Evolutionary conservation across 805 yeast genomes (phyloP), one percentile per base, ranked within the genome.

Genomic region (Starmerella bombi): DNA sequence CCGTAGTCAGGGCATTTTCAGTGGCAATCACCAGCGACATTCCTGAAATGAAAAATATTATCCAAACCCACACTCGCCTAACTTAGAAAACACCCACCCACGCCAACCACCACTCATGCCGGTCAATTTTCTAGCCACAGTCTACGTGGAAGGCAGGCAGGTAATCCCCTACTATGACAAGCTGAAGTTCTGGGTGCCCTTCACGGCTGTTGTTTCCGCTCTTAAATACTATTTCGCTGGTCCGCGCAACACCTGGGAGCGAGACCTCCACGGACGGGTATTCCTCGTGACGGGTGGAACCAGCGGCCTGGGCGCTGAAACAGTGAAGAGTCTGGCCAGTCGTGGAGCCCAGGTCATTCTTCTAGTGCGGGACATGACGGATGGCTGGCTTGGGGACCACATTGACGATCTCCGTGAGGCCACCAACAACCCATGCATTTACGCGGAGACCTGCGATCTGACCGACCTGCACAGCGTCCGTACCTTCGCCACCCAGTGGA

Each of bases 401-500:
- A 67, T 88, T 29, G 75, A 80, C 19, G 93, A 82, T 53, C 59
- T 91, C 43, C 68, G 97, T 45, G 77, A 74, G 9, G 61, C 58
- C 17, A 77, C 86, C 16, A 68, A 67, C 34, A 91, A 86, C 60
- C 70, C 70, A 39, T 58, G 88, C 67, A 74, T 91, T 34, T 88
- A 82, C 59, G 86, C 91, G n/a, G 99, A 91, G 55, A 72, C 77
- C 50, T 84, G 93, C 59, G 93, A 91, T 57, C 65, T 91, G 42
- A 64, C 73, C 15, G 76, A 82, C 40, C 63, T 91, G 42, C 65
- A 76, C 55, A 75, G 85, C 2, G 70, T 91, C 10, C 70, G 99
- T 52, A 75, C 76, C 55, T 91, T 91, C 64, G 96, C 95, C 22
- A 86, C 97, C 2, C 75, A 70, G 44, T 91, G 97, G 97, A 67